Evolutionary conservation across 768 basidiomycete genomes (phyloP).

Genomic region (Lentinus tigrinus): DNA sequence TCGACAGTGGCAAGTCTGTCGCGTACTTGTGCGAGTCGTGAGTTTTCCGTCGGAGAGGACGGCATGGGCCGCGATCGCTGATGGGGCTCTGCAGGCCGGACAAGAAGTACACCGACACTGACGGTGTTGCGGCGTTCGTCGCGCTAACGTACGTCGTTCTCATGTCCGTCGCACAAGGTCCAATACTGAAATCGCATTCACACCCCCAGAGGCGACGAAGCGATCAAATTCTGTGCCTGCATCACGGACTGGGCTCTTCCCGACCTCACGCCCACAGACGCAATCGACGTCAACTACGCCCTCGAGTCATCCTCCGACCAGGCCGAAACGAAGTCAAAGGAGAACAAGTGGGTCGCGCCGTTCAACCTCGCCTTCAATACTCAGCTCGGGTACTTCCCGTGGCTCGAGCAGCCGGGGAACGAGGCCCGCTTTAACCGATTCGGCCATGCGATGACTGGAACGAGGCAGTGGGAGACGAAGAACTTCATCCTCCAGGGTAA

Average conservation of each 20-base stretch:
- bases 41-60: too few relatives aligned
- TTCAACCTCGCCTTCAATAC: constrained; percentile 71
- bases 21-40: constrained; percentile 50
- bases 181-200: not conserved
- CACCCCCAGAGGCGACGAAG: constrained; percentile 55
- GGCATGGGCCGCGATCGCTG: not conserved
- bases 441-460: constrained; percentile 74
- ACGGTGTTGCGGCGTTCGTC: constrained; percentile 69
- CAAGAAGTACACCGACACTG: constrained; percentile 63
- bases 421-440: constrained; percentile 57
- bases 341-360: constrained; percentile 36
- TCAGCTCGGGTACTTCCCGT: constrained; percentile 55
- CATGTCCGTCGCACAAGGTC: not conserved
- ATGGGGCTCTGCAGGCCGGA: constrained; percentile 42
- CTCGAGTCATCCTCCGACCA: not conserved
- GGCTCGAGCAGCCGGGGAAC: constrained; percentile 63
- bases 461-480: constrained; percentile 70
- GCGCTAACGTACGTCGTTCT: constrained; percentile 54
- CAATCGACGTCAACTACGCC: constrained; percentile 1
- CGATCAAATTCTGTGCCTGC: constrained; percentile 72
- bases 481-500: constrained; percentile 33
- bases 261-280: not conserved
- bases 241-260: constrained; percentile 53
- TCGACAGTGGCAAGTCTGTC: constrained; percentile 66
- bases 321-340: not conserved